Percentiles rank a stretch among this genome's conserved stretches.
Evolutionary conservation across 768 basidiomycete species (phyloP).

Genomic region (Tephrocybe sp.): DNA sequence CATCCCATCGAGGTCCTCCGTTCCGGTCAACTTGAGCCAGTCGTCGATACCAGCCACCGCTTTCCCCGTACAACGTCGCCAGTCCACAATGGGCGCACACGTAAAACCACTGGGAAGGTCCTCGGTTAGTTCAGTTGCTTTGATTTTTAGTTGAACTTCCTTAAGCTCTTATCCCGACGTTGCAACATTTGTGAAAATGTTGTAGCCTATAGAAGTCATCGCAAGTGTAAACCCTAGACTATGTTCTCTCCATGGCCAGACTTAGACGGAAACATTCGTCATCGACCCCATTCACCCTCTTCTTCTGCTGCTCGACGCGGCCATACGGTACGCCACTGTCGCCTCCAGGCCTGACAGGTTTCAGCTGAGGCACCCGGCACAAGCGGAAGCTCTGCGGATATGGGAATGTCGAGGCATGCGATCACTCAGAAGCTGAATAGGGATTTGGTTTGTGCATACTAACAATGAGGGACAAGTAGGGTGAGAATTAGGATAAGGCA

Average conservation of each 20-base stretch:
- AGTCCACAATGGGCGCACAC: no score
- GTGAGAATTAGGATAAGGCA: no score
- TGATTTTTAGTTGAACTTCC: no score
- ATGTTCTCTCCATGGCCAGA: background rate
- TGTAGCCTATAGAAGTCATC: no score
- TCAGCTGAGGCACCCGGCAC: slow-evolving; percentile 70
- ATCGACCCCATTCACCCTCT: background rate
- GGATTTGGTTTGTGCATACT: no score
- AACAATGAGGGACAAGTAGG: no score
- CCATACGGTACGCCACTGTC: slow-evolving; percentile 54
- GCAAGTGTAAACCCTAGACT: no score
- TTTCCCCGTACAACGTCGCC: slow-evolving; percentile 25
- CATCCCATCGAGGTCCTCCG: slow-evolving; percentile 18
- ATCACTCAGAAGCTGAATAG: slow-evolving; percentile 64
- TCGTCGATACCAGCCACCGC: slow-evolving; percentile 27
- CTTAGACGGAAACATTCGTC: background rate
- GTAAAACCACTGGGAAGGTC: no score
- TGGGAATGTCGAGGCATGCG: slow-evolving; percentile 57
- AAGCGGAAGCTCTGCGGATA: slow-evolving; percentile 83
- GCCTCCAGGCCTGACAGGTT: no score
- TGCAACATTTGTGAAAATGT: no score
- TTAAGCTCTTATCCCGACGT: no score
- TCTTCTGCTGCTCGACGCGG: slow-evolving; percentile 15
- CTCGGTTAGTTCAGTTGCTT: no score
- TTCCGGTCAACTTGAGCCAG: slow-evolving; percentile 29